Evolutionary conservation across 1,284 basidiomycete species (phyloP).

Genomic region (Bondarzewia mesenterica): DNA sequence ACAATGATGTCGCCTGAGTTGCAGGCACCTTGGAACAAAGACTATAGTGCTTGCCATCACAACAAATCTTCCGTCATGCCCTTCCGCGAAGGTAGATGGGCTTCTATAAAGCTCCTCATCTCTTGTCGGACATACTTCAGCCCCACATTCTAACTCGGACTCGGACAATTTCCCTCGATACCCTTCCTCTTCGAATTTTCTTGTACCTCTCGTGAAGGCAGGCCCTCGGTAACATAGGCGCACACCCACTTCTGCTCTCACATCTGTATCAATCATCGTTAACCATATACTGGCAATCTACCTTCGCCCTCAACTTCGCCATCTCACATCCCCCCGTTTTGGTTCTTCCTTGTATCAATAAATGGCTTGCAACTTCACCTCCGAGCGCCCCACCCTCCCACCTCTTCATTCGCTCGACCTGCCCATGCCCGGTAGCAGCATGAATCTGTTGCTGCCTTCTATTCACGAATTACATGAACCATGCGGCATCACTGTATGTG

Average conservation of each 20-base stretch:
- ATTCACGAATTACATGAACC: constrained; percentile 19
- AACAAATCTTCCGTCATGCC: too few relatives aligned
- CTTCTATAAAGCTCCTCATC: too few relatives aligned
- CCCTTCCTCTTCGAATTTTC: constrained; percentile 15
- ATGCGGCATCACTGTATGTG: constrained; percentile 12
- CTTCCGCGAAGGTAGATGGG: too few relatives aligned
- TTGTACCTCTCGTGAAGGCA: constrained; percentile 19
- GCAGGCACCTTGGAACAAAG: not conserved
- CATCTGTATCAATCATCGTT: constrained; percentile 9
- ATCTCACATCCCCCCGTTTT: constrained; percentile 1
- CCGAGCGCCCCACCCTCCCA: constrained; percentile 45
- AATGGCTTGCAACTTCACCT: constrained; percentile 14
- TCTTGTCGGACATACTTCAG: too few relatives aligned
- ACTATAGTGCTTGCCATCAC: too few relatives aligned
- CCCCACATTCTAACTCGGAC: too few relatives aligned
- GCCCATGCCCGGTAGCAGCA: constrained; percentile 19
- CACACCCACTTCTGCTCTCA: constrained; percentile 8
- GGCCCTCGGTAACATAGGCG: constrained; percentile 28
- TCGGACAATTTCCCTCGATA: constrained; percentile 18
- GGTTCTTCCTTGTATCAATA: constrained; percentile 25
- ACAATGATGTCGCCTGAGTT: too few relatives aligned
- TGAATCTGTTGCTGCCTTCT: constrained; percentile 10
- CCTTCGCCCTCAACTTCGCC: not conserved
- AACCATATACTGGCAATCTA: too few relatives aligned
- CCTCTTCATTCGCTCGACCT: constrained; percentile 45